These are phyloP conservation scores for Erysiphe pisi DNA, from an alignment of 2,329 filamentous ascomycete genomes.

Conservation along the genomic window DNA sequence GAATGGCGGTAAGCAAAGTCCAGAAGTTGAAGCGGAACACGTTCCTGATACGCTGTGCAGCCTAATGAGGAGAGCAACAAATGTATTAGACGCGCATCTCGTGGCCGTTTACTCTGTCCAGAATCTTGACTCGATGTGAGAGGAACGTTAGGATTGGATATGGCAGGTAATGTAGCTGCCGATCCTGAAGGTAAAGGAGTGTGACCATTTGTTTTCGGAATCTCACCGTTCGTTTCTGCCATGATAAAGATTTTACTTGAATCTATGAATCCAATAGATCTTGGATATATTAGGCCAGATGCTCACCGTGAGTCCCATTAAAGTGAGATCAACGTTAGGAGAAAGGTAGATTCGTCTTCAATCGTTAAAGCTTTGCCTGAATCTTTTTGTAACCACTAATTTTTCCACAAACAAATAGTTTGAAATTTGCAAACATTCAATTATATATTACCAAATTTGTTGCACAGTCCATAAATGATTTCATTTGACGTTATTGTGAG, in stretches of 20 bases:
- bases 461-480: too few relatives aligned
- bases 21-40: slow-evolving; percentile 70
- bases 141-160: slow-evolving; percentile 34
- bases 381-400: too few relatives aligned
- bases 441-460: too few relatives aligned
- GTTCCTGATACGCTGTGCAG: slow-evolving; percentile 68
- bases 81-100: slow-evolving; percentile 69
- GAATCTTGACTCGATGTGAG: slow-evolving; percentile 36
- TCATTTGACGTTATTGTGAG: too few relatives aligned
- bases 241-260: background rate
- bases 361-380: too few relatives aligned
- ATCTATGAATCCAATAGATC: too few relatives aligned
- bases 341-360: too few relatives aligned
- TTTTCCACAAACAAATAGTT: too few relatives aligned
- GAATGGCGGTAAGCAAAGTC: slow-evolving; percentile 82
- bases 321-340: too few relatives aligned
- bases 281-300: too few relatives aligned
- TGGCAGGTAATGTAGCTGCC: slow-evolving; percentile 30
- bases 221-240: background rate
- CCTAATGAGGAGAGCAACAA: slow-evolving; percentile 68
- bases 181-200: slow-evolving; percentile 29
- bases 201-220: background rate
- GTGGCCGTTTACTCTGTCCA: slow-evolving; percentile 46
- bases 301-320: too few relatives aligned
- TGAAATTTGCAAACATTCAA: too few relatives aligned